Percentiles rank a stretch among this genome's conserved stretches.
phyloP scores from a whole-genome alignment of 1,284 basidiomycete genomes.

The Amylostereum chailletii region DNA sequence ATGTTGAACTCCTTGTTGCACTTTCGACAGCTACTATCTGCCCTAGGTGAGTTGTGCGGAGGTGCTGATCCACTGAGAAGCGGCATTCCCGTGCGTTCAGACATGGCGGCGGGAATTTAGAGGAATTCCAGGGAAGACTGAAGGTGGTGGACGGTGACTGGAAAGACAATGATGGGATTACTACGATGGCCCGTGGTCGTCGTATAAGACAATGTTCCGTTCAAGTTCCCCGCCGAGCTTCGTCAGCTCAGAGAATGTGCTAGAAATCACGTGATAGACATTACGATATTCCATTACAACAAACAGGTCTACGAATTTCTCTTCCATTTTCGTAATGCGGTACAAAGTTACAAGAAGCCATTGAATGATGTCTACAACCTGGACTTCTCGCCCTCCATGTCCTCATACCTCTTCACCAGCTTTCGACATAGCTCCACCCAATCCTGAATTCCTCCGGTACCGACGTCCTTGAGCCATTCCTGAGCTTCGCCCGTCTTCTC shows the following conservation, averaged over 20 bases:
- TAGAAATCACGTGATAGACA: too few species aligned
- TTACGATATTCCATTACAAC: too few species aligned
- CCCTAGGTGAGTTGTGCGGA: constrained; percentile 22
- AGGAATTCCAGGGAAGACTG: neutral
- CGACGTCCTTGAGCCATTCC: constrained; percentile 54
- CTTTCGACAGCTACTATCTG: constrained; percentile 51
- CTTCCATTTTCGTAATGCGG: too few species aligned
- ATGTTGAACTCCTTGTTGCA: constrained; percentile 70
- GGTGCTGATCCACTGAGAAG: constrained; percentile 59
- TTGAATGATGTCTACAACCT: neutral
- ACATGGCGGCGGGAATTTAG: constrained; percentile 1
- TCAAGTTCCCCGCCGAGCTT: too few species aligned
- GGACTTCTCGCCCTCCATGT: constrained; percentile 7
- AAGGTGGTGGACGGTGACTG: neutral
- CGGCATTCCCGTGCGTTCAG: constrained; percentile 41
- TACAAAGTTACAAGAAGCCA: too few species aligned
- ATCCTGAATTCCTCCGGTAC: constrained; percentile 42
- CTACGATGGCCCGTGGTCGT: neutral
- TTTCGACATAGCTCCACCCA: constrained; percentile 54
- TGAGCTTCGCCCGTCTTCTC: constrained; percentile 46
- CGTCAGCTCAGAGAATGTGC: too few species aligned
- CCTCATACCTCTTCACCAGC: constrained; percentile 32
- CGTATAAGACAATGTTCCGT: too few species aligned
- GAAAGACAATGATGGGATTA: neutral
- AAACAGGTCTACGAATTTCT: too few species aligned